Evolutionary conservation across 2,329 filamentous ascomycete species (phyloP), one percentile per base, ranked within the genome.

Genomic region (Coniochaeta pulveracea): DNA sequence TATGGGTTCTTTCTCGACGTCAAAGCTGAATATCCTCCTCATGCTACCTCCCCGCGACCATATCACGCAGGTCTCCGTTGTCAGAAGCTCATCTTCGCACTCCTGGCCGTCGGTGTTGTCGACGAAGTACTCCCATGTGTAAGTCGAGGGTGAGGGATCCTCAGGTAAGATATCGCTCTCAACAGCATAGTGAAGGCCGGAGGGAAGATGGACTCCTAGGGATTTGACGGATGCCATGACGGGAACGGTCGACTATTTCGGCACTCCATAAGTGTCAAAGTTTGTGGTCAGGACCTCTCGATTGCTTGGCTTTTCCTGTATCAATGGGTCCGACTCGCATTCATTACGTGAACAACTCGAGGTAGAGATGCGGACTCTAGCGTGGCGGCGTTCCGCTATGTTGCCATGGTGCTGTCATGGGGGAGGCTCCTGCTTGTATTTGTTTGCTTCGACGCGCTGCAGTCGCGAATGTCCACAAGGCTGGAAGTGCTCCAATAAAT

Each of bases 31-130:
- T 33, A 81, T 74, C 55, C 89, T 85, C 47, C 84, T 81, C 40
- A 96, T 80, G 37, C 89, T 66, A 37, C 81, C 81, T 29, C 85
- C 86, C 37, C 85, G 76, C 24, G 85, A 93, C 89, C 89, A 98
- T 37, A 95, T 71, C 10, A 93, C 86, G 46, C 79, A 79, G 38
- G 72, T 66, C 17, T 75, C 65, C 9, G 86, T 91, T 33, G 76
- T 76, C 16, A 94, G 61, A 10, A 95, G 59, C 56, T 95, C 88
- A 47, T 94, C 86, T 45, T 88, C 77, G 22, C 69, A 61, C 2
- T 63, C 53, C 26, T 39, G 49, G 23, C 54, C 53, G 17, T 56
- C 55, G 21, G 55, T 48, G 7, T 53, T 55, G 37, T 66, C 61
- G 17, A 54, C 60, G 23, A 49, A 60, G 22, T 79, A 77, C 21